phyloP scores from a whole-genome alignment of 2,329 filamentous ascomycete species.

The Septoria linicola region DNA sequence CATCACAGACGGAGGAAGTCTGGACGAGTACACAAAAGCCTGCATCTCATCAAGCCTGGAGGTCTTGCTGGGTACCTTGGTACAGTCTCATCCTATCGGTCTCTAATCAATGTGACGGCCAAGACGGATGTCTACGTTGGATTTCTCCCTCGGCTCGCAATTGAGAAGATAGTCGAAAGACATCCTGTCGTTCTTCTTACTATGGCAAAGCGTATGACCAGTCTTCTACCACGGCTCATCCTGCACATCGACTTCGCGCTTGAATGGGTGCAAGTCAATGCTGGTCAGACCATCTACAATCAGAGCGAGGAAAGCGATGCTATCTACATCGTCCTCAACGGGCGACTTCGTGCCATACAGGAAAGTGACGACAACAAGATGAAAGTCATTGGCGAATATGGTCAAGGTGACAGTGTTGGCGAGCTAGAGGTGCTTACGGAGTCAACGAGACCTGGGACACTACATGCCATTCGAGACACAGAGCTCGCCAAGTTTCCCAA shows the following conservation, averaged over 20 bases:
- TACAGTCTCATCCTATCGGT: slow-evolving; percentile 89
- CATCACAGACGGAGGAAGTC: slow-evolving; percentile 41
- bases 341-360: slow-evolving; percentile 78
- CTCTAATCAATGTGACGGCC: slow-evolving; percentile 93
- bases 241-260: slow-evolving; percentile 97
- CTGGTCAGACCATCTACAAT: slow-evolving; percentile 91
- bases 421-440: slow-evolving; percentile 97
- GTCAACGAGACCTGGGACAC: slow-evolving; percentile 80
- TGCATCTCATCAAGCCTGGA: slow-evolving; percentile 91
- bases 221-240: slow-evolving; percentile 81
- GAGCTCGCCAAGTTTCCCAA: slow-evolving; percentile 95
- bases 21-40: slow-evolving; percentile 58
- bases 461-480: slow-evolving; percentile 95
- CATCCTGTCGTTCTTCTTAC: slow-evolving; percentile 91
- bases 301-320: slow-evolving; percentile 95
- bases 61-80: slow-evolving; percentile 92
- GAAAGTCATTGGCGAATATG: slow-evolving; percentile 85
- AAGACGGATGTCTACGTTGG: slow-evolving; percentile 99
- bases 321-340: slow-evolving; percentile 96
- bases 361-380: slow-evolving; percentile 79
- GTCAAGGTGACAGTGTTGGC: slow-evolving; percentile 95
- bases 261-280: slow-evolving; percentile 96
- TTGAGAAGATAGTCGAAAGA: slow-evolving; percentile 88
- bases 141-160: slow-evolving; percentile 78
- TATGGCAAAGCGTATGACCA: slow-evolving; percentile 92